Conservation (phyloP, 805 yeast species). For the Yamadazyma insecticola region DNA sequence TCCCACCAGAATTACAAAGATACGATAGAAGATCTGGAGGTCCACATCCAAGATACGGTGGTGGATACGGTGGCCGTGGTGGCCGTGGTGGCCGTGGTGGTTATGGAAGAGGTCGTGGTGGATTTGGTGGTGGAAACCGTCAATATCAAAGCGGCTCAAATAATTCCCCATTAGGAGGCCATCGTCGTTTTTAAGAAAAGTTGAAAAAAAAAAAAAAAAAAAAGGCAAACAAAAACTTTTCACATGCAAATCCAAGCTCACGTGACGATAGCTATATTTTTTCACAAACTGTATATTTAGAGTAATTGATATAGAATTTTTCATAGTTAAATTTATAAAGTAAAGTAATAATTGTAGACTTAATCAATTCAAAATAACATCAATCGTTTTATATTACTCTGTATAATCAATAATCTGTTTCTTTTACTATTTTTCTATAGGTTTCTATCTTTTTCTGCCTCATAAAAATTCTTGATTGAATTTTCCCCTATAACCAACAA, state of each 20-base stretch:
- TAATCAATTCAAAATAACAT: no score
- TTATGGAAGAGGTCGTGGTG: slow-evolving; percentile 48
- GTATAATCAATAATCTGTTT: no score
- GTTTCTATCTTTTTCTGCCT: no score
- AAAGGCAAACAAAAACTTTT: no score
- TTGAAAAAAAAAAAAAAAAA: neutral
- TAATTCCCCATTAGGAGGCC: slow-evolving; percentile 35
- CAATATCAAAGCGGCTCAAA: slow-evolving; percentile 41
- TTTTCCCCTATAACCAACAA: no score
- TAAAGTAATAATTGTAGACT: no score
- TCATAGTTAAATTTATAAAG: no score
- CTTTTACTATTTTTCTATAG: no score
- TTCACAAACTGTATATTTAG: neutral
- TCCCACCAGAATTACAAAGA: slow-evolving; percentile 75
- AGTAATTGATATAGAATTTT: neutral
- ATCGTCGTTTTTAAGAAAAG: neutral
- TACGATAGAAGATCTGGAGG: slow-evolving; percentile 65
- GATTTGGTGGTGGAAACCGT: slow-evolving; percentile 43
- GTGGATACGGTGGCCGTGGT: slow-evolving; percentile 55
- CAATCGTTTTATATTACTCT: no score
- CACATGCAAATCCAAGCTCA: slow-evolving; percentile 7
- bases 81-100: slow-evolving; percentile 51
- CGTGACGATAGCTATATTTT: slow-evolving; percentile 5
- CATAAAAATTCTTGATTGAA: no score
- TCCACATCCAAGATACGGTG: slow-evolving; percentile 46